These are phyloP conservation scores for Luffa aegyptiaca DNA, from an alignment of 306 rosid species.

Conservation along the genomic window DNA sequence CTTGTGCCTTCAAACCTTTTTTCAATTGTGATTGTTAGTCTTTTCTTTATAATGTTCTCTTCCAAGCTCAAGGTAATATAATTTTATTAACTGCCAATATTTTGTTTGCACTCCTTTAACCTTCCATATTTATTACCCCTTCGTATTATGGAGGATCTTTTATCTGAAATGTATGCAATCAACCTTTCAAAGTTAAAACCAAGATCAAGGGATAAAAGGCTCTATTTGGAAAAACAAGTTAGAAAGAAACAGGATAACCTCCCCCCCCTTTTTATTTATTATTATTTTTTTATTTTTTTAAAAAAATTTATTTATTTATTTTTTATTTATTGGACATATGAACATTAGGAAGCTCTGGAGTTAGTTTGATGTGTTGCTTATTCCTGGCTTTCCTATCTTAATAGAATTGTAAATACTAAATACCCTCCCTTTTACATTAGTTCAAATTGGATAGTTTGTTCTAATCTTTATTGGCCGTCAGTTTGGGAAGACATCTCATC, in stretches of 20 bases:
- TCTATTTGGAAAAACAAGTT: background rate
- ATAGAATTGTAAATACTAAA: background rate
- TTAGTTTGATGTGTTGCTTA: background rate
- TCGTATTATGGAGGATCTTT: background rate
- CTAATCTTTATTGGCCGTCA: background rate
- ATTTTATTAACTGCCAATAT: background rate
- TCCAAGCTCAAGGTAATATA: conserved; percentile 1
- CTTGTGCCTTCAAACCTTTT: conserved; percentile 7
- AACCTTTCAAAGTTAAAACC: background rate
- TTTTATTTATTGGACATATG: background rate
- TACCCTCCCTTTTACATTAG: background rate
- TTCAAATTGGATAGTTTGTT: background rate
- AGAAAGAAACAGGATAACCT: background rate
- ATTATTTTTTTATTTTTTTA: too few relatives aligned
- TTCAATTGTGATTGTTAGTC: conserved; percentile 2
- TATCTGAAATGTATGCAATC: background rate
- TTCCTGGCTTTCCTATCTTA: background rate
- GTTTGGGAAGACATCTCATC: background rate
- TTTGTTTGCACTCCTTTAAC: background rate
- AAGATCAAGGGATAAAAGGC: background rate
- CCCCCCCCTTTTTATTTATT: too few relatives aligned
- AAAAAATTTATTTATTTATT: too few relatives aligned
- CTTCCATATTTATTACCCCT: background rate
- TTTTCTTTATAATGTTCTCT: background rate
- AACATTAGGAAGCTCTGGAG: background rate